These are phyloP conservation scores for Trichoderma sp. DNA, from an alignment of 2,329 filamentous ascomycete species.

Conservation along the genomic window DNA sequence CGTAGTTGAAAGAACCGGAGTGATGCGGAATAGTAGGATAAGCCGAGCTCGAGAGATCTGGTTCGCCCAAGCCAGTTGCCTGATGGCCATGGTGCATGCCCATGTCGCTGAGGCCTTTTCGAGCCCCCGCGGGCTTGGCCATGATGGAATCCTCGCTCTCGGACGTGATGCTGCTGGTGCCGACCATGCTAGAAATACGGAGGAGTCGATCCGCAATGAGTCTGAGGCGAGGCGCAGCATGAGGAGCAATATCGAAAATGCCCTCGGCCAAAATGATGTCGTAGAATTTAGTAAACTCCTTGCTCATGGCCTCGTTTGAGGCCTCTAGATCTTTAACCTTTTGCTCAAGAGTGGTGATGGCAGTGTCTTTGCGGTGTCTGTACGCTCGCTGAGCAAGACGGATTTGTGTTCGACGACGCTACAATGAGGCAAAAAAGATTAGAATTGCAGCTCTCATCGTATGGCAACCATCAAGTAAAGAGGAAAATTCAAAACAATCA, in stretches of 20 bases:
- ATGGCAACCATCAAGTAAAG: not conserved
- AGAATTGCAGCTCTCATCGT: slow-evolving; percentile 28
- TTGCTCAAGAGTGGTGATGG: slow-evolving; percentile 73
- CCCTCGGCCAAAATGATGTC: slow-evolving; percentile 62
- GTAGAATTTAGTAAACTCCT: slow-evolving; percentile 68
- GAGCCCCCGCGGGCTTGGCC: slow-evolving; percentile 23
- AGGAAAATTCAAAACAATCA: not conserved
- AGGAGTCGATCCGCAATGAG: slow-evolving; percentile 62
- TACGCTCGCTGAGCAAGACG: slow-evolving; percentile 85
- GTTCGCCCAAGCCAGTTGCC: slow-evolving; percentile 3
- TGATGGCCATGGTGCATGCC: slow-evolving; percentile 5
- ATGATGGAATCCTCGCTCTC: slow-evolving; percentile 22
- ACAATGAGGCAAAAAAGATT: slow-evolving; percentile 28
- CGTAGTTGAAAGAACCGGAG: slow-evolving; percentile 41
- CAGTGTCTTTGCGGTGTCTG: slow-evolving; percentile 80
- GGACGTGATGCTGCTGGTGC: slow-evolving; percentile 39
- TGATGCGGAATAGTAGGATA: slow-evolving; percentile 18
- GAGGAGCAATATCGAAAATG: slow-evolving; percentile 60
- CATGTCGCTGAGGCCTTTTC: slow-evolving; percentile 21
- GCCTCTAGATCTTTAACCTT: slow-evolving; percentile 70
- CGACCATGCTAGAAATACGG: slow-evolving; percentile 53
- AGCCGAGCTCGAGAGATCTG: not conserved
- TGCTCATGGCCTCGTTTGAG: slow-evolving; percentile 74
- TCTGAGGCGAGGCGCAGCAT: slow-evolving; percentile 61
- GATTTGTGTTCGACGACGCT: slow-evolving; percentile 86